Base-by-base conservation (phyloP, 495 filamentous ascomycete species). In the Penicillium herquei region DNA sequence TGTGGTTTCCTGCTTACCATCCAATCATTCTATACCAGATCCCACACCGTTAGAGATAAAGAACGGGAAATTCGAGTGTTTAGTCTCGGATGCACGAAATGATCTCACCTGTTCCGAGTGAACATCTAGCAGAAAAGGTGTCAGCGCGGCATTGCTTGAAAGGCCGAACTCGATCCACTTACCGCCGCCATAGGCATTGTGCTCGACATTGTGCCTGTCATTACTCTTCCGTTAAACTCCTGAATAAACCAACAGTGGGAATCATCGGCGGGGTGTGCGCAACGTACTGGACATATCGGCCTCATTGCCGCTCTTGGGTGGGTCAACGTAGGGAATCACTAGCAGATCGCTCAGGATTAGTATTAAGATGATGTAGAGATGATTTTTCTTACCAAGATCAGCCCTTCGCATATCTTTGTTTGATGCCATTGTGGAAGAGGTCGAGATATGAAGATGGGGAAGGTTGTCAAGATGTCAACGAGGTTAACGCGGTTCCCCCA, bases 101-200 rank as follows among this genome's bases (percentile, higher is more conserved):
- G 17, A 11, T 47, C 82, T 78, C 83, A 95, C 81, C 88, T 86
- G 72, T 94, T 96, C 45, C 90, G 80, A 57, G 88, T 93, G 70
- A 96, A 95, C 79, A 96, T 92, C 84, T 87, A 66, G 34, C 8
- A 17, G 39, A 42, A 32, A 31, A 47, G 39, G 12, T 39, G 59
- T 73, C 42, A 72, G 63, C 53, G 52, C 57, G 41, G 11, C 21
- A 51, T 42, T 34, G 32, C 40, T 34, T 10, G 11, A 18, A 37
- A 39, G 40, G 26, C 31, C 42, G 46, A 34, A 51, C 34, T 31
- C 21, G 13, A 13, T 54, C 40, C 55, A 78, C 83, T 65, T 77
- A 87, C 84, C 51, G 92, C 92, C 52, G 90, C 90, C 92, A 96
- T 96, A 35, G 92, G 92, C 65, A 96, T 71, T 7, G 91, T 96